A percentile compares a stretch with the other conserved stretches of the same genome.
These are phyloP conservation scores for Neurospora sp. DNA, from an alignment of 495 filamentous ascomycete species.

Conservation along the genomic window DNA sequence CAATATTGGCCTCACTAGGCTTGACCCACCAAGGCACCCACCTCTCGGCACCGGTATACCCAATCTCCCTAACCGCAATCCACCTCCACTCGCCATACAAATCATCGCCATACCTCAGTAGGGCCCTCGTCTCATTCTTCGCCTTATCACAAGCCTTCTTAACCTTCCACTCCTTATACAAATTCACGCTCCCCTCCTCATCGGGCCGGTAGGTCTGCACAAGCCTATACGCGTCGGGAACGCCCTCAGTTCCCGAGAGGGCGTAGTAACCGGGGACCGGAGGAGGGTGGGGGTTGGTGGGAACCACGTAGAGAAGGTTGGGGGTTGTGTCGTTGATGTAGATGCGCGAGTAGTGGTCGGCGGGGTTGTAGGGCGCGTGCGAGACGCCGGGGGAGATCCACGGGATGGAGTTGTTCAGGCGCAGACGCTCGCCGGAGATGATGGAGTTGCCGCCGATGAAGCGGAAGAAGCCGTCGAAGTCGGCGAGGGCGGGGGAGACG, in stretches of 20 bases:
- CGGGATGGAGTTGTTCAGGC: constrained; percentile 7
- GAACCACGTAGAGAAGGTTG: constrained; percentile 4
- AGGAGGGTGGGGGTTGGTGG: constrained; percentile 17
- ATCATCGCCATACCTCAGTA: constrained; percentile 6
- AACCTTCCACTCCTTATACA: constrained; percentile 4
- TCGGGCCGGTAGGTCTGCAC: constrained; percentile 7
- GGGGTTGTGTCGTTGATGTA: not conserved
- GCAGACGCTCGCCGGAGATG: constrained; percentile 11
- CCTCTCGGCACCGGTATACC: not conserved
- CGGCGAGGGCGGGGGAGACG: not conserved
- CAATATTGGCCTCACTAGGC: constrained; percentile 4
- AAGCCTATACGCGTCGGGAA: constrained; percentile 9
- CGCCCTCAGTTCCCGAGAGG: constrained; percentile 7
- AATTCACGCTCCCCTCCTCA: not conserved
- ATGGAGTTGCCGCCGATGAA: constrained; percentile 6
- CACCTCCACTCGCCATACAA: constrained; percentile 4
- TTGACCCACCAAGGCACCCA: constrained; percentile 11
- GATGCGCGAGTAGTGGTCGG: constrained; percentile 12
- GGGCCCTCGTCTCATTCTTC: not conserved
- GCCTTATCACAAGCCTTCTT: not conserved
- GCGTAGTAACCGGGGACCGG: constrained; percentile 17
- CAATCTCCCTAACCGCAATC: constrained; percentile 12
- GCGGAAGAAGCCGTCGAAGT: constrained; percentile 11
- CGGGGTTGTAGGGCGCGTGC: constrained; percentile 8
- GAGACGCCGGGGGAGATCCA: constrained; percentile 8